A percentile compares a stretch with the other conserved stretches of the same genome.
Evolutionary conservation across 2,329 filamentous ascomycete genomes (phyloP).

Genomic region (Nothopassalora personata): DNA sequence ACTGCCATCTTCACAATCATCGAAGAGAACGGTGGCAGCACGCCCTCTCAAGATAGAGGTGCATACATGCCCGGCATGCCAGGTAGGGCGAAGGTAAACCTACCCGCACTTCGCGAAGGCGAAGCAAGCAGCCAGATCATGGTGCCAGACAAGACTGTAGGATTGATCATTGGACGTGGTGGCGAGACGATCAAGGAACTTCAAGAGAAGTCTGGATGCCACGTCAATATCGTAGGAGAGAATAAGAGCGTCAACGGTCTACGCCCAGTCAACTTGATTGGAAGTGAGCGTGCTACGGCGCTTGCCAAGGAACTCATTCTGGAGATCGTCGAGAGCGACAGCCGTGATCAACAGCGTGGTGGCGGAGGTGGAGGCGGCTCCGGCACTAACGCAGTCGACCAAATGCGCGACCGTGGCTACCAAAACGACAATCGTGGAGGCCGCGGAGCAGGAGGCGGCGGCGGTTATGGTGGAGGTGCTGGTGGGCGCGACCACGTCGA

Average conservation of each 20-base stretch:
- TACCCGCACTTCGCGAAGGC: constrained; percentile 61
- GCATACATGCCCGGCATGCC: constrained; percentile 34
- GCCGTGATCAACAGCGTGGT: constrained; percentile 39
- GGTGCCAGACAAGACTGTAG: constrained; percentile 89
- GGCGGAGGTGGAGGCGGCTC: constrained; percentile 32
- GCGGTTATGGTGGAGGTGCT: constrained; percentile 34
- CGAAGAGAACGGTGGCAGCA: constrained; percentile 66
- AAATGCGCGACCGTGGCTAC: constrained; percentile 28
- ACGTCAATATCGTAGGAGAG: constrained; percentile 91
- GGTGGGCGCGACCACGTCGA: constrained; percentile 58
- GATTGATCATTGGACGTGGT: constrained; percentile 86
- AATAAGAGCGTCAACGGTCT: constrained; percentile 88
- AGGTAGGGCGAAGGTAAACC: constrained; percentile 33
- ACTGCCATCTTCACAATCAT: constrained; percentile 82
- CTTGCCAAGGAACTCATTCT: constrained; percentile 82
- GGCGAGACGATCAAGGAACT: constrained; percentile 90
- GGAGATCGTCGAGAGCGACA: constrained; percentile 91
- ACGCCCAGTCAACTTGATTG: constrained; percentile 85
- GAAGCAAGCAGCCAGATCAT: constrained; percentile 89
- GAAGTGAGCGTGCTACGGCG: constrained; percentile 66
- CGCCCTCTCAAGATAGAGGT: constrained; percentile 29
- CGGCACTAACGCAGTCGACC: constrained; percentile 12
- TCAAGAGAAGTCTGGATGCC: constrained; percentile 86
- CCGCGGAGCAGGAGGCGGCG: constrained; percentile 8
- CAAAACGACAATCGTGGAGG: constrained; percentile 16